These are phyloP conservation scores for Pyricularia grisea DNA, from an alignment of 2,329 filamentous ascomycete species.

Conservation along the genomic window DNA sequence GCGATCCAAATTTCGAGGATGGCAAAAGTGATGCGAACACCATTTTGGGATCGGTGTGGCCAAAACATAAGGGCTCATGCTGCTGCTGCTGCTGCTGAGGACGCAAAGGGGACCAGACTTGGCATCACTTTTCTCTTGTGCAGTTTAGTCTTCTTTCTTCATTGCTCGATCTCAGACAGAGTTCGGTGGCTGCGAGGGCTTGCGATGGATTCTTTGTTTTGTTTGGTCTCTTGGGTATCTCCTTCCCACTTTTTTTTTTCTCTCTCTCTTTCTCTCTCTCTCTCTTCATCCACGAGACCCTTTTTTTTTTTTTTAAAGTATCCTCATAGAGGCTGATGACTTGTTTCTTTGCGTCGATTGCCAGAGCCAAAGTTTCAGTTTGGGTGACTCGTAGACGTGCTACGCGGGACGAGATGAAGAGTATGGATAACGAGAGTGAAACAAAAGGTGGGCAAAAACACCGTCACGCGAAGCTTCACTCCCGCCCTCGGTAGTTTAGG, in stretches of 20 bases:
- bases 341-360: neutral
- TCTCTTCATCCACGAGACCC: neutral
- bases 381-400: neutral
- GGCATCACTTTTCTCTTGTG: neutral
- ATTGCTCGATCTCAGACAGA: neutral
- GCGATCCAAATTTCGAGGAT: conserved; percentile 1
- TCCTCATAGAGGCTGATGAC: neutral
- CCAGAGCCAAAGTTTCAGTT: neutral
- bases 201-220: neutral
- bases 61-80: neutral
- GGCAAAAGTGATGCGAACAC: conserved; percentile 4
- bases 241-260: neutral
- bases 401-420: neutral
- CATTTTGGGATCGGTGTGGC: conserved; percentile 2
- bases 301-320: too few species aligned
- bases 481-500: neutral
- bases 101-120: neutral
- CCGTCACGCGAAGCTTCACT: neutral
- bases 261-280: too few species aligned
- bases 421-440: neutral
- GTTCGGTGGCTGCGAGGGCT: neutral
- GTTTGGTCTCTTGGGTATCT: neutral
- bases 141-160: neutral
- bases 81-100: neutral
- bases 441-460: neutral